Evolutionary conservation across 768 basidiomycete genomes (phyloP).

Genomic region (Calocera viscosa): DNA sequence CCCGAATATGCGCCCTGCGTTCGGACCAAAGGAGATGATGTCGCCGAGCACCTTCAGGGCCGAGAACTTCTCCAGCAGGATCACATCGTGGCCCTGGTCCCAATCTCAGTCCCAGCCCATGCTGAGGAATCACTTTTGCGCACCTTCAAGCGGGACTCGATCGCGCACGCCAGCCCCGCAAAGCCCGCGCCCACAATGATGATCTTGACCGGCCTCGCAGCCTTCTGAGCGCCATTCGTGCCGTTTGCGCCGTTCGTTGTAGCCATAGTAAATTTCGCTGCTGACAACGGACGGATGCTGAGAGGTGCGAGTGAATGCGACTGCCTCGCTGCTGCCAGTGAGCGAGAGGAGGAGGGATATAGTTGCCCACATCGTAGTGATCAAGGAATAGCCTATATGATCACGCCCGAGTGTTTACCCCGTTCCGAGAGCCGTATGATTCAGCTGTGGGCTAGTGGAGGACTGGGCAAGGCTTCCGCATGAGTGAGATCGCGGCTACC

Average conservation of each 20-base stretch:
- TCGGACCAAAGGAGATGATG: conserved; percentile 19
- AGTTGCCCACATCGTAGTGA: background rate
- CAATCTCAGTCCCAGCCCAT: conserved; percentile 11
- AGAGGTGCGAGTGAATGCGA: background rate
- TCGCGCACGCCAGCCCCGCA: conserved; percentile 24
- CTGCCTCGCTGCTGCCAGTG: background rate
- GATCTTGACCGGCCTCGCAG: background rate
- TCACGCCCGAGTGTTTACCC: background rate
- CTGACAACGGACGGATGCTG: background rate
- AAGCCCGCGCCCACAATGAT: conserved; percentile 22
- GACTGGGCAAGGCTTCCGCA: too few relatives aligned
- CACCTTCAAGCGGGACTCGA: conserved; percentile 17
- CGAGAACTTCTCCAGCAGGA: conserved; percentile 20
- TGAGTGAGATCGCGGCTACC: too few relatives aligned
- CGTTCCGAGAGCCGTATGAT: too few relatives aligned
- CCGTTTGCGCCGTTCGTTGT: too few relatives aligned
- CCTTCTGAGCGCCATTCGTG: background rate
- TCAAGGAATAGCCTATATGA: background rate
- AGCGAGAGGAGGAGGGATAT: background rate
- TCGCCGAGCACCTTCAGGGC: conserved; percentile 16
- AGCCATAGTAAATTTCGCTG: background rate
- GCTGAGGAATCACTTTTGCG: background rate
- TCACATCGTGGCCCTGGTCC: conserved; percentile 20
- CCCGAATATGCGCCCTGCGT: conserved; percentile 21
- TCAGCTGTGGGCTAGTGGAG: too few relatives aligned